A percentile compares a stretch with the other conserved stretches of the same genome.
Evolutionary conservation across 2,329 filamentous ascomycete genomes (phyloP).

Genomic region (Leptographium wingfieldii): DNA sequence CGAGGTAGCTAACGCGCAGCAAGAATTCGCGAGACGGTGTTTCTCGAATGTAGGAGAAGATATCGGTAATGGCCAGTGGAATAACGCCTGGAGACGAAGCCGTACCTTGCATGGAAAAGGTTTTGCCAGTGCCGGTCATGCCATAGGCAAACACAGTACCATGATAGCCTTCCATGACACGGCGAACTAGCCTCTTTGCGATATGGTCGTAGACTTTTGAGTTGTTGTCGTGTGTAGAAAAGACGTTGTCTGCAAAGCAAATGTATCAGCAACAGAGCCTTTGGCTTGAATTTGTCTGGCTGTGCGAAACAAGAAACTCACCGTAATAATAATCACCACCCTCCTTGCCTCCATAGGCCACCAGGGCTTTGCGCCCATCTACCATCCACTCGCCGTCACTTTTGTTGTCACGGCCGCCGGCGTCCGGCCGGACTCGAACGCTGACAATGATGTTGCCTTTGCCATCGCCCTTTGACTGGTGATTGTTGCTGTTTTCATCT

Average conservation of each 20-base stretch:
- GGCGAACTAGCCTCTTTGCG: constrained; percentile 83
- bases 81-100: constrained; percentile 93
- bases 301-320: constrained; percentile 29
- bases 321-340: constrained; percentile 88
- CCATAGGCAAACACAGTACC: constrained; percentile 97
- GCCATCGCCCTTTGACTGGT: constrained; percentile 47
- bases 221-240: constrained; percentile 87
- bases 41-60: constrained; percentile 97
- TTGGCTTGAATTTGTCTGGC: background rate
- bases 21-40: constrained; percentile 91
- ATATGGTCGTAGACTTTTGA: constrained; percentile 86
- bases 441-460: constrained; percentile 96
- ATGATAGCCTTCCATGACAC: constrained; percentile 98
- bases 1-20: constrained; percentile 89
- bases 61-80: constrained; percentile 92
- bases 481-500: constrained; percentile 25
- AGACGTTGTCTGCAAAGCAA: constrained; percentile 69
- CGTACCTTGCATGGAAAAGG: constrained; percentile 98
- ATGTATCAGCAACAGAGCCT: constrained; percentile 8
- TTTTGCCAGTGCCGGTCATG: constrained; percentile 98
- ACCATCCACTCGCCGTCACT: constrained; percentile 83
- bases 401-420: constrained; percentile 46
- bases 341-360: constrained; percentile 78
- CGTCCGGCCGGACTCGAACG: constrained; percentile 81
- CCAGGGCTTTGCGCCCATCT: constrained; percentile 67